These are phyloP conservation scores for Tuber microsphaerosporum DNA, from an alignment of 495 filamentous ascomycete species.

Conservation along the genomic window DNA sequence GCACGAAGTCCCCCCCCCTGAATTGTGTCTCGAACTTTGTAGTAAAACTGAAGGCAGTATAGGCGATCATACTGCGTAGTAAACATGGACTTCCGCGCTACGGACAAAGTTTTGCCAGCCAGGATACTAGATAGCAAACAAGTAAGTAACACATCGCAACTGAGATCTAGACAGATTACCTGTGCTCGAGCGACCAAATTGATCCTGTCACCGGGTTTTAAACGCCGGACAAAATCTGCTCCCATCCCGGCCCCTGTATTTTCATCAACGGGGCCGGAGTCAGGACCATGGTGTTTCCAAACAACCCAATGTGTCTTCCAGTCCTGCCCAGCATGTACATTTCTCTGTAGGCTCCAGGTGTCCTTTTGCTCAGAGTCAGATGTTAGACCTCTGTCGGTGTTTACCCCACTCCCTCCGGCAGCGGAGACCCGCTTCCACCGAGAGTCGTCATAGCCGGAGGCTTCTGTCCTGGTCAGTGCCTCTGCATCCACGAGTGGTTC, in stretches of 20 bases:
- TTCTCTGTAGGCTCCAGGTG: constrained; percentile 14
- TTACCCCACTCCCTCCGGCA: not conserved
- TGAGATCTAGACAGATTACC: constrained; percentile 5
- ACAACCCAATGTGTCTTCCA: constrained; percentile 14
- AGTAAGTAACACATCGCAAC: not conserved
- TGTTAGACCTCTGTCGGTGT: not conserved
- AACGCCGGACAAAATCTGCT: constrained; percentile 11
- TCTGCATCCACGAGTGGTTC: not conserved
- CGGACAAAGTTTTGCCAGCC: constrained; percentile 22
- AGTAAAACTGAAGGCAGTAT: not conserved
- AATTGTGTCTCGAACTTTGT: not conserved
- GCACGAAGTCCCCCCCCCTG: no score
- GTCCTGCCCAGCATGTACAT: constrained; percentile 9
- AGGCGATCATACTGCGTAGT: constrained; percentile 12
- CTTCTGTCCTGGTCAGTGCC: constrained; percentile 4
- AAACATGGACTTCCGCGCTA: constrained; percentile 20
- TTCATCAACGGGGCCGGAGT: not conserved
- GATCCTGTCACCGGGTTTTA: constrained; percentile 25
- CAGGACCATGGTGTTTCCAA: constrained; percentile 13
- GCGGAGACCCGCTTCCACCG: constrained; percentile 14
- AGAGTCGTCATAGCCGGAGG: not conserved
- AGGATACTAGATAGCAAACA: constrained; percentile 8
- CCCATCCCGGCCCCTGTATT: constrained; percentile 10
- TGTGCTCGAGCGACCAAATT: constrained; percentile 15
- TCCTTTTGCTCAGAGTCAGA: not conserved